A percentile compares a stretch with the other conserved stretches of the same genome.
Conservation (phyloP, 129 eudicot species). For the Deinandra increscens region DNA sequence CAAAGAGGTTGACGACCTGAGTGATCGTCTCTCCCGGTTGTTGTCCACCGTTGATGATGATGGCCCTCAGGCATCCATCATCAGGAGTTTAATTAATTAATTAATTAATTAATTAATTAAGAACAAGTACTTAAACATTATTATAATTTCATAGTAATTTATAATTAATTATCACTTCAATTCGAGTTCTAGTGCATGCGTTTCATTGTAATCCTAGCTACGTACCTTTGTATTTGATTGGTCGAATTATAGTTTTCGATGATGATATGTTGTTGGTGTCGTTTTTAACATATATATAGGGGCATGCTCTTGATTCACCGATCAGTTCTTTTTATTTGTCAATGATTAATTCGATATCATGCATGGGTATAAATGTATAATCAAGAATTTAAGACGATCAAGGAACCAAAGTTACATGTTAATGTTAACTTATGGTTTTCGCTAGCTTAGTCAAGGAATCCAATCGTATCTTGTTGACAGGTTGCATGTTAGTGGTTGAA, state of each 20-base stretch:
- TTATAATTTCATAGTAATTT: background rate
- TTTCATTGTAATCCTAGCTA: constrained; percentile 7
- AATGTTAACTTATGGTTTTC: no score
- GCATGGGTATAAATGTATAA: no score
- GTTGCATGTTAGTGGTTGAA: no score
- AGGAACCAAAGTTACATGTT: no score
- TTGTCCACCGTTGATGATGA: constrained; percentile 58
- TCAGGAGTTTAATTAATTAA: constrained; percentile 57
- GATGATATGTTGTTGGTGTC: no score
- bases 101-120: constrained; percentile 39
- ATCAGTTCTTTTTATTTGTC: background rate
- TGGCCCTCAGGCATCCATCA: constrained; percentile 73
- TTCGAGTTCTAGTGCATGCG: constrained; percentile 11
- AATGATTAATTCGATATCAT: background rate
- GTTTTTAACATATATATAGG: no score
- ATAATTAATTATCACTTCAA: background rate
- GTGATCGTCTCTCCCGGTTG: constrained; percentile 70
- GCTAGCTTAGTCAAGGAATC: no score
- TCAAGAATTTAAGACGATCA: no score
- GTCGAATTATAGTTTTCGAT: constrained; percentile 1
- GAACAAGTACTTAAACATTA: background rate
- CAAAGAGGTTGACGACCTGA: constrained; percentile 77
- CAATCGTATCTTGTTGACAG: no score
- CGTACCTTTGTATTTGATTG: constrained; percentile 12
- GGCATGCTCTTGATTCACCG: no score